phyloP scores from a whole-genome alignment of 2,329 filamentous ascomycete genomes.

The Orbilia blumenaviensis region DNA sequence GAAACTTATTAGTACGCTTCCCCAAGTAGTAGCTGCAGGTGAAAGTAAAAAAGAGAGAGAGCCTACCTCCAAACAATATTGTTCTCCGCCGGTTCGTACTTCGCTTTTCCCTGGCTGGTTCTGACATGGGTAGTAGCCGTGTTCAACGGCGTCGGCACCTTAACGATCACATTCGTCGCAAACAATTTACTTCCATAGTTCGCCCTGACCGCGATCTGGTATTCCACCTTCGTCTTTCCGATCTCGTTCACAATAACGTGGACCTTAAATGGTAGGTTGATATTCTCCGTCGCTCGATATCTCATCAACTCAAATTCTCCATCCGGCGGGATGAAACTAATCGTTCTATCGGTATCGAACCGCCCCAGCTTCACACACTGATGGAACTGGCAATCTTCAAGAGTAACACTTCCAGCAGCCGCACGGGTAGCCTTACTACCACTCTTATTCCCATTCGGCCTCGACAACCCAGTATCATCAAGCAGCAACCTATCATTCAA shows the following conservation, averaged over 20 bases:
- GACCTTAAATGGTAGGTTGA: constrained; percentile 98
- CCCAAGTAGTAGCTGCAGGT: not conserved
- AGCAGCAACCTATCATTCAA: constrained; percentile 93
- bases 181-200: constrained; percentile 98
- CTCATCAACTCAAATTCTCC: constrained; percentile 99
- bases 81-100: constrained; percentile 98
- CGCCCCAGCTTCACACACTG: constrained; percentile 98
- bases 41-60: not conserved
- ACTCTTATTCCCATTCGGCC: constrained; percentile 78
- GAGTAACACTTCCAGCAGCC: constrained; percentile 90
- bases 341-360: constrained; percentile 95
- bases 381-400: constrained; percentile 98
- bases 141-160: constrained; percentile 94
- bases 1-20: not conserved
- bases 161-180: constrained; percentile 92
- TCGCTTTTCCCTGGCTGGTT: constrained; percentile 94
- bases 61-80: constrained; percentile 90
- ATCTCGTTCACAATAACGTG: constrained; percentile 98
- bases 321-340: constrained; percentile 95
- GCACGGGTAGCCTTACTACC: constrained; percentile 90
- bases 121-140: constrained; percentile 92
- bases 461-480: constrained; percentile 76
- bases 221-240: constrained; percentile 96
- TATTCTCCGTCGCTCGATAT: constrained; percentile 96
- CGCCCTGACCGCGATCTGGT: constrained; percentile 95